Percentiles rank a stretch among this genome's conserved stretches.
Conservation (phyloP, 1,139 yeast species). For the Blastobotrys apis region DNA sequence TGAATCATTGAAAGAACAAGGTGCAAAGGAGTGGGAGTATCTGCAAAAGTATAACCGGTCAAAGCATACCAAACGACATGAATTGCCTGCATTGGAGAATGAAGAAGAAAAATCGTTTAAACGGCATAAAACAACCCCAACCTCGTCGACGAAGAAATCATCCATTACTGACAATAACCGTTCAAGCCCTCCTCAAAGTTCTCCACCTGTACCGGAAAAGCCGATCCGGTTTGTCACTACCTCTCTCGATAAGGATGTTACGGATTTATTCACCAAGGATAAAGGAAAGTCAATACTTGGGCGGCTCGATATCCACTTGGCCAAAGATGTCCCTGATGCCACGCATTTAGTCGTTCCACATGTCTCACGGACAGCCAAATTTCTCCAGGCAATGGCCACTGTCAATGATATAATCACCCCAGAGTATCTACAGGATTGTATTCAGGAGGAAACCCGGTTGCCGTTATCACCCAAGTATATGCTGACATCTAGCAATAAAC, state of each 20-base stretch:
- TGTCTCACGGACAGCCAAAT: conserved; percentile 79
- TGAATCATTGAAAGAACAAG: conserved; percentile 3
- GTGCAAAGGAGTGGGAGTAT: conserved; percentile 7
- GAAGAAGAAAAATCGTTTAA: conserved; percentile 9
- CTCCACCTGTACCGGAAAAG: neutral
- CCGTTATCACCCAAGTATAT: conserved; percentile 31
- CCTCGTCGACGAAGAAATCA: conserved; percentile 4
- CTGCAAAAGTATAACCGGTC: neutral
- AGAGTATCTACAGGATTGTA: conserved; percentile 31
- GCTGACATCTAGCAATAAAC: conserved; percentile 22
- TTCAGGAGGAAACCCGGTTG: conserved; percentile 14
- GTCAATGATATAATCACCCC: conserved; percentile 40
- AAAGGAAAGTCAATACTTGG: conserved; percentile 8
- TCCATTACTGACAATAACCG: conserved; percentile 2
- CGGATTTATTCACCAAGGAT: conserved; percentile 6
- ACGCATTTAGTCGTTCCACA: conserved; percentile 61
- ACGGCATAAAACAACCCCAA: neutral
- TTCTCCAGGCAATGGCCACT: conserved; percentile 47
- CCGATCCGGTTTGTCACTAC: conserved; percentile 25
- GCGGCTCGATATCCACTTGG: conserved; percentile 10
- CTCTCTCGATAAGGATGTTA: conserved; percentile 18
- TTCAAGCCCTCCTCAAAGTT: neutral
- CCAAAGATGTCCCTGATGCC: conserved; percentile 31
- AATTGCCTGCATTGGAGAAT: conserved; percentile 17
- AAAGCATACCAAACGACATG: conserved; percentile 8